These are phyloP conservation scores for Silene latifolia DNA, from an alignment of 148 eudicot species.

Conservation along the genomic window DNA sequence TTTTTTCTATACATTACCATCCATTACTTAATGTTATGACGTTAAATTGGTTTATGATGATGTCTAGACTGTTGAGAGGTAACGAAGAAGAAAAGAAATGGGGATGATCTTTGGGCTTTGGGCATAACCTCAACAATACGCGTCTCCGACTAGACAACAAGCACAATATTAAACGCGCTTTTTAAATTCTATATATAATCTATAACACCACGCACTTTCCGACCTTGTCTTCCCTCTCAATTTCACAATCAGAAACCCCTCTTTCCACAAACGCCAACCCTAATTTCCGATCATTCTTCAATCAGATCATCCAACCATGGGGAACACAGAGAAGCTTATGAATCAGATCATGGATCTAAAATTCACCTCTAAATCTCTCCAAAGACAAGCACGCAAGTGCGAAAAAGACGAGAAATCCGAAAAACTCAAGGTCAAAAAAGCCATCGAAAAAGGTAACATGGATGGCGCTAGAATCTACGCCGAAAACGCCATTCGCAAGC, in stretches of 20 bases:
- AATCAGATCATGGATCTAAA: constrained; percentile 38
- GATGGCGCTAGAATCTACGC: constrained; percentile 36
- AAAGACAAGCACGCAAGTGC: constrained; percentile 33
- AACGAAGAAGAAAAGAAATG: no score
- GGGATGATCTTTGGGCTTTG: no score
- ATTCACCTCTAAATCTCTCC: constrained; percentile 34
- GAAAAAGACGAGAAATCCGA: constrained; percentile 35
- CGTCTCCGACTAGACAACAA: no score
- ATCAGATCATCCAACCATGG: constrained; percentile 15
- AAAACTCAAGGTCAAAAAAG: constrained; percentile 35
- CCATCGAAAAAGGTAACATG: constrained; percentile 35
- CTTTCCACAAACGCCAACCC: constrained; percentile 27
- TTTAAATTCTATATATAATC: no score
- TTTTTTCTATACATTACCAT: no score
- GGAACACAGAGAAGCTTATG: constrained; percentile 38
- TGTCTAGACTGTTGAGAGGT: no score
- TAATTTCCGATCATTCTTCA: constrained; percentile 1
- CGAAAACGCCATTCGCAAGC: constrained; percentile 35
- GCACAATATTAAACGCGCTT: no score
- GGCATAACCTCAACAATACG: no score
- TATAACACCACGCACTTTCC: no score
- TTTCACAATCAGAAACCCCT: neutral
- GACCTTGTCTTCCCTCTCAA: neutral
- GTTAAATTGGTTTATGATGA: no score
- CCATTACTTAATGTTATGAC: no score